Conservation (phyloP, 176 grass and related monocot genomes). For the Eragrostis curvula region DNA sequence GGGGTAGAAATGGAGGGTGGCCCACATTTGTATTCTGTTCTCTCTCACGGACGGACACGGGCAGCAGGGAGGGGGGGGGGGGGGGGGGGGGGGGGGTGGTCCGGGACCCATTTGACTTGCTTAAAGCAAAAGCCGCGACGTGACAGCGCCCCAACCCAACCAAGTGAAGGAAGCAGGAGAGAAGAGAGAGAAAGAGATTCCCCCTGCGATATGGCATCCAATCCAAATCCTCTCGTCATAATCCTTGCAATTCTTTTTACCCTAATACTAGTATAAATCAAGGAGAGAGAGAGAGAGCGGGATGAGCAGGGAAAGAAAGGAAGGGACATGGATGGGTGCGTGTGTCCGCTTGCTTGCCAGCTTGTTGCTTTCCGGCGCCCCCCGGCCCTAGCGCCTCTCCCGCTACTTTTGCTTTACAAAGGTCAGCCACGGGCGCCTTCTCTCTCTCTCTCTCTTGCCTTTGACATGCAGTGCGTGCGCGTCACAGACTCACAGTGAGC, state of each 20-base stretch:
- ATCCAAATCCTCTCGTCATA: not conserved
- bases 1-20: no score
- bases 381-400: no score
- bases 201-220: constrained; percentile 1
- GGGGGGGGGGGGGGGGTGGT: no score
- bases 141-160: constrained; percentile 8
- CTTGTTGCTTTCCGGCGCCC: constrained; percentile 26
- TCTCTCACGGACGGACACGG: no score
- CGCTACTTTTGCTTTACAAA: constrained; percentile 51
- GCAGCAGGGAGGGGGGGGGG: no score
- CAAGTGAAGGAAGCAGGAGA: not conserved
- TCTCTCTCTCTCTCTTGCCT: not conserved
- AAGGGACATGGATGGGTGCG: not conserved
- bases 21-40: no score
- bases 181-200: constrained; percentile 30
- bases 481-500: no score
- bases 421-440: constrained; percentile 46
- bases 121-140: constrained; percentile 36
- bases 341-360: not conserved
- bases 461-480: constrained; percentile 32
- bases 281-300: not conserved
- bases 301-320: not conserved
- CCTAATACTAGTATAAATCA: not conserved
- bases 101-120: constrained; percentile 44
- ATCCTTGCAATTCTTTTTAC: no score